Evolutionary conservation across 495 filamentous ascomycete genomes (phyloP), one percentile per base, ranked within the genome.

Genomic region (Jackrogersella multiformis): DNA sequence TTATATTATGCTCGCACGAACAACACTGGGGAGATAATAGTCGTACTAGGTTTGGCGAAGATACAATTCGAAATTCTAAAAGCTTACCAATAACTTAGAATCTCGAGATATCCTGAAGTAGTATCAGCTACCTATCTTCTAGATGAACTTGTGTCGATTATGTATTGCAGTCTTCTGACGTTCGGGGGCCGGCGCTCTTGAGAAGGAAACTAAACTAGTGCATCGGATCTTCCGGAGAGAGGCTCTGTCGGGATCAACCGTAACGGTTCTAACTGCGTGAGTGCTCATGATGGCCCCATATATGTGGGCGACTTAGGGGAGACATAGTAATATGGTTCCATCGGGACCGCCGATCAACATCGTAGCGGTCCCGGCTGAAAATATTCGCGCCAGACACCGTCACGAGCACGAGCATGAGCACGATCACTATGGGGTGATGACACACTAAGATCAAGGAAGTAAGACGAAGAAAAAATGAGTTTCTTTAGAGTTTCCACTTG

Each of bases 231-330:
- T 32, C 56, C 61, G 67, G 61, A 42, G 61, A 35, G 67, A 44
- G 61, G 67, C 67, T 57, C 56, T 61, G 49, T 60, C 67, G 67
- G 67, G 67, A 65, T 48, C 45, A 61, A 64, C 66, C 66, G 66
- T 52, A 26, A 42, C 61, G 56, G 61, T 61, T 36, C 56, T 16
- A 46, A 20, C 13, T 64, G 26, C 35, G 44, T 55, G 67, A 61
- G 44, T 46, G 28, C 49, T 61, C 51, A 45, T 57, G 61, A 65
- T 70, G 67, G 61, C 18, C 67, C 67, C 67, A 65, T 70, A 65
- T 70, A 70, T 67, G 68, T 66, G 57, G 68, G 52, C 41, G 26
- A 16, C 35, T 18, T 23, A 12, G 6, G 12, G 5, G 8, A 10
- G 34, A 2, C 49, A 63, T 64, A 54, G 68, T 63, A 9, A 2